Evolutionary conservation across 1,139 yeast species (phyloP).

Genomic region (Geotrichum phurueaensis): DNA sequence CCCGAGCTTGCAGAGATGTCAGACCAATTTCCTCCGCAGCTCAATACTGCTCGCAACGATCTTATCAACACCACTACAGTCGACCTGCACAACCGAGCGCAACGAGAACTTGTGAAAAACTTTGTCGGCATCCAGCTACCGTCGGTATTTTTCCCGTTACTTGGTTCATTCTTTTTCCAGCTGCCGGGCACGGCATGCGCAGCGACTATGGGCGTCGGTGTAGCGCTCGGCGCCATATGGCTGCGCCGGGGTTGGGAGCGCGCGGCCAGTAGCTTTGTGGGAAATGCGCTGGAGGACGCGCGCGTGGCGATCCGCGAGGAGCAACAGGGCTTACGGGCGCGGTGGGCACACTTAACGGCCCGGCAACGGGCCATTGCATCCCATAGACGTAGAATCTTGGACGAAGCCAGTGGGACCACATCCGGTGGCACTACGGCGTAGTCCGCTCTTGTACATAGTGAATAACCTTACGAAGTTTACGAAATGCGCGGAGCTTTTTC

Average conservation of each 20-base stretch:
- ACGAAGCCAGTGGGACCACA: neutral
- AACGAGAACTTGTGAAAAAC: slow-evolving; percentile 5
- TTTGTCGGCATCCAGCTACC: slow-evolving; percentile 36
- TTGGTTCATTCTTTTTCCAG: slow-evolving; percentile 32
- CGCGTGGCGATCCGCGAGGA: neutral
- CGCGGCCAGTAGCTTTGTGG: slow-evolving; percentile 26
- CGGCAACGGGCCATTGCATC: neutral
- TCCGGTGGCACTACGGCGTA: neutral
- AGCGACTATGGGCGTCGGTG: slow-evolving; percentile 32
- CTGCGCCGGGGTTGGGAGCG: slow-evolving; percentile 35
- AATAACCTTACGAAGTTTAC: neutral
- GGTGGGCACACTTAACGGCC: neutral
- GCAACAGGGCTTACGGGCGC: neutral
- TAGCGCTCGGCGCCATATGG: slow-evolving; percentile 33
- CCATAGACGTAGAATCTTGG: neutral
- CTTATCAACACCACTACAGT: slow-evolving; percentile 11
- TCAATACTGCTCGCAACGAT: slow-evolving; percentile 4
- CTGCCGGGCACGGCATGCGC: slow-evolving; percentile 35
- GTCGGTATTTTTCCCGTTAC: slow-evolving; percentile 27
- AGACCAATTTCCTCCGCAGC: neutral
- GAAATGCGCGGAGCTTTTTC: neutral
- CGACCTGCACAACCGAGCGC: slow-evolving; percentile 20
- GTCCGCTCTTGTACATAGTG: neutral
- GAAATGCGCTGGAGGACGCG: slow-evolving; percentile 23
- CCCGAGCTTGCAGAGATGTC: slow-evolving; percentile 8